Base-by-base conservation (phyloP, 2,329 filamentous ascomycete genomes). In the Rhinocladiella mackenziei region DNA sequence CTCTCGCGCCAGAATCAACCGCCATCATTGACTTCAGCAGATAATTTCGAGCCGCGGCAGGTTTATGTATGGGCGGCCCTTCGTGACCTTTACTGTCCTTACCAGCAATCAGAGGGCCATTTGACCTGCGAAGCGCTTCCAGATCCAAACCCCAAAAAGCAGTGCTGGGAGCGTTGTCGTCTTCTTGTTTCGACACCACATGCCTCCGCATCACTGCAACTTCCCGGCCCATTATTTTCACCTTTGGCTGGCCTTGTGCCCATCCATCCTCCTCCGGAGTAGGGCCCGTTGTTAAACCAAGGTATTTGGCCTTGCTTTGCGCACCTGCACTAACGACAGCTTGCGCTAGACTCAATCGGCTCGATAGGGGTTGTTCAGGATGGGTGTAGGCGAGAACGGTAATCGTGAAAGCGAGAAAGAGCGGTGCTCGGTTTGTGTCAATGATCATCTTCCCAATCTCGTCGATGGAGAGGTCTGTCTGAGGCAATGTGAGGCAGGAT, bases 321-420 rank as follows among this genome's bases (percentile, higher is more conserved):
- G 84, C 88, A 60, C 91, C 92, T 19, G 81, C 80, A 60, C 86
- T 89, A 11, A 94, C 85, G 1, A 92, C 81, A 0, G 86, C 87
- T 63, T 94, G 88, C 0, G 83, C 86, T 14, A 95, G 69, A 60
- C 87, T 94, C 14, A 94, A 68, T 34, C 86, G 75, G 60, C 86
- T 91, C n/a, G 86, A 92, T 2, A 83, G 72, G 2, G 88, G 88
- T 61, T 95, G 89, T 54, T 86, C 82, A 0, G 88, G 85, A 83
- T 89, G 91, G 0, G 86, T 94, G 60, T 84, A 81, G 33, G 84
- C 82, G 34, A 94, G 62, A 36, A 91, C 61, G 48, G 80, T 77
- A 10, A 88, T 77, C 1, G 84, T 81, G 63, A 94, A 94, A 0
- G 87, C 87, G 4, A 94, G 73, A 1, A 94, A 80, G 1, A 94